Conservation (phyloP, 257 asterid genomes). For the Solanum tacnaense region DNA sequence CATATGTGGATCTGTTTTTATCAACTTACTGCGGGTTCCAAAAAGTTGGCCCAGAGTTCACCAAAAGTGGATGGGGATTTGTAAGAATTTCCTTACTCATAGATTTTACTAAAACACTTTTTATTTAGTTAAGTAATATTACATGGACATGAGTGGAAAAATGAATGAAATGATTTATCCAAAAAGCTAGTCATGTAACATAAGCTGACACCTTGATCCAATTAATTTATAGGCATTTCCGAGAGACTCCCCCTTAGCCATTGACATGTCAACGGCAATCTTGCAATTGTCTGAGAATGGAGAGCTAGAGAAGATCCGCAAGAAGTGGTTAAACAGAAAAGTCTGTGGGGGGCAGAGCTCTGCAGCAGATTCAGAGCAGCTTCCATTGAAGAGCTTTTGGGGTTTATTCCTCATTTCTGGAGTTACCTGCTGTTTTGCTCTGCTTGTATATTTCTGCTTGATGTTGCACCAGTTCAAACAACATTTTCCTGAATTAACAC, state of each 20-base stretch:
- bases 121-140: not conserved
- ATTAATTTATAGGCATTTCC: slow-evolving; percentile 17
- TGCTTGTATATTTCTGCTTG: slow-evolving; percentile 27
- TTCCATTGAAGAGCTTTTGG: slow-evolving; percentile 41
- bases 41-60: slow-evolving; percentile 59
- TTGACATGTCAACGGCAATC: slow-evolving; percentile 24
- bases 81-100: slow-evolving; percentile 30
- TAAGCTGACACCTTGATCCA: not conserved
- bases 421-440: slow-evolving; percentile 26
- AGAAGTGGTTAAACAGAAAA: slow-evolving; percentile 14
- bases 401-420: slow-evolving; percentile 59
- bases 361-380: slow-evolving; percentile 21
- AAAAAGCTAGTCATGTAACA: not conserved
- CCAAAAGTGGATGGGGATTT: slow-evolving; percentile 76
- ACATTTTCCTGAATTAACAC: slow-evolving; percentile 14
- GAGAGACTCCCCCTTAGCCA: slow-evolving; percentile 26
- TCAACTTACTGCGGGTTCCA: slow-evolving; percentile 50
- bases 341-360: slow-evolving; percentile 23
- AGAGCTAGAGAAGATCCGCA: slow-evolving; percentile 20
- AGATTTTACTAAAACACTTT: not conserved
- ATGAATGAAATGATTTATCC: not conserved
- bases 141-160: not conserved
- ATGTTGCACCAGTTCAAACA: slow-evolving; percentile 25
- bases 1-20: slow-evolving; percentile 59
- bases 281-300: slow-evolving; percentile 23